Evolutionary conservation across 2,329 filamentous ascomycete species (phyloP).

Genomic region (Dactylella cylindrospora): DNA sequence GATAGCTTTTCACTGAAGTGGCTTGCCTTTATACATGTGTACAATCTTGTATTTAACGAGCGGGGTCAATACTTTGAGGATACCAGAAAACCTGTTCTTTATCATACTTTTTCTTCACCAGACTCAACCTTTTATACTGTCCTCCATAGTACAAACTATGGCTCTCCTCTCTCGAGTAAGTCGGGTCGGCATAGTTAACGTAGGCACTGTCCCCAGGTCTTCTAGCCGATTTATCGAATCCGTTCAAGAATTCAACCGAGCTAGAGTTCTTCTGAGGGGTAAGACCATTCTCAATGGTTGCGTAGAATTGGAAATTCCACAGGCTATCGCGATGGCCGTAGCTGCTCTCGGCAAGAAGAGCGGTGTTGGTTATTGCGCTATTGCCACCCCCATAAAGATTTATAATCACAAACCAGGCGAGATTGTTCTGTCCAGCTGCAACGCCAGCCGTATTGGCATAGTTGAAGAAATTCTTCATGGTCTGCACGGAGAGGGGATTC

Average conservation of each 20-base stretch:
- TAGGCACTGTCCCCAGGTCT: slow-evolving; percentile 31
- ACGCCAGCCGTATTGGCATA: slow-evolving; percentile 20
- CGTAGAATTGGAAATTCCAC: slow-evolving; percentile 47
- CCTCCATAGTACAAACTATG: slow-evolving; percentile 35
- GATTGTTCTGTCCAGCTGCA: background rate
- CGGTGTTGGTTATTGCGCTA: slow-evolving; percentile 32
- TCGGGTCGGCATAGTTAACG: slow-evolving; percentile 41
- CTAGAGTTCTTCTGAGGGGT: background rate
- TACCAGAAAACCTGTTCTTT: slow-evolving; percentile 41
- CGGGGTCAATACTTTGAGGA: slow-evolving; percentile 42
- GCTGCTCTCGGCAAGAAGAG: slow-evolving; percentile 32
- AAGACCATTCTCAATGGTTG: slow-evolving; percentile 11
- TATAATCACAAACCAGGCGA: slow-evolving; percentile 47
- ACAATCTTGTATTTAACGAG: too few species aligned
- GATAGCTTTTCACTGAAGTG: too few species aligned
- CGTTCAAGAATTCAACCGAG: slow-evolving; percentile 16
- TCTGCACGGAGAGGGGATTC: slow-evolving; percentile 9
- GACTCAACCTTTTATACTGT: slow-evolving; percentile 11
- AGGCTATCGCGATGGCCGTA: slow-evolving; percentile 46
- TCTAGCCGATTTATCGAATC: slow-evolving; percentile 25
- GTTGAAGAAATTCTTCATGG: slow-evolving; percentile 25
- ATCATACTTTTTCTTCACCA: slow-evolving; percentile 41
- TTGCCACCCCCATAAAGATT: slow-evolving; percentile 47
- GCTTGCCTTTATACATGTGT: too few species aligned
- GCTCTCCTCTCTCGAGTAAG: slow-evolving; percentile 9